Percentiles rank a stretch among this genome's conserved stretches.
Evolutionary conservation across 768 basidiomycete species (phyloP).

Genomic region (Heimioporus sp.): DNA sequence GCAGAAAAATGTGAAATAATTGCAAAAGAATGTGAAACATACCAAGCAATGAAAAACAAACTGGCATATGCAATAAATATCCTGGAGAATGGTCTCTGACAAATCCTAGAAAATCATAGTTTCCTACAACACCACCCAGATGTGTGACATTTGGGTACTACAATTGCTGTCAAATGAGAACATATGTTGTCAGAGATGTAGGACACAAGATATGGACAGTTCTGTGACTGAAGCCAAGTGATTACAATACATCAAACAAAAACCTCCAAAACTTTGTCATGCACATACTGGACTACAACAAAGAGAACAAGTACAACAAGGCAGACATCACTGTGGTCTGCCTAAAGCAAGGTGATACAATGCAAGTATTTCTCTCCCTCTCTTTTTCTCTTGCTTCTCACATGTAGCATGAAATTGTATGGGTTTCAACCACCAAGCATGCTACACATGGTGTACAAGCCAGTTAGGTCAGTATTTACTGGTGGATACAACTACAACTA

Average conservation of each 20-base stretch:
- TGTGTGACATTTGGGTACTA: neutral
- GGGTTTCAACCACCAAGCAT: slow-evolving; percentile 2
- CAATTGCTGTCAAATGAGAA: slow-evolving; percentile 1
- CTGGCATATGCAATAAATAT: too few species aligned
- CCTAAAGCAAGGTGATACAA: neutral
- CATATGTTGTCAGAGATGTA: neutral
- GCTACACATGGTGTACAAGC: neutral
- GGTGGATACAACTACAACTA: slow-evolving; percentile 2
- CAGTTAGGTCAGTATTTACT: neutral
- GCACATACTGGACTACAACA: too few species aligned
- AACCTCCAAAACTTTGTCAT: too few species aligned
- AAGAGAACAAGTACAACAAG: neutral
- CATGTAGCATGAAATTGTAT: too few species aligned
- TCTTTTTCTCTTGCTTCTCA: neutral
- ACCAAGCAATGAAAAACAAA: too few species aligned
- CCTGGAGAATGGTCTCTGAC: too few species aligned
- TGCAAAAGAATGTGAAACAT: too few species aligned
- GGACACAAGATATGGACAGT: neutral
- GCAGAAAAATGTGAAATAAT: too few species aligned
- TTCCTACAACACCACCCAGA: too few species aligned
- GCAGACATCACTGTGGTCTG: neutral
- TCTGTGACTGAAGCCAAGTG: neutral
- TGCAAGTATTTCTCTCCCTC: neutral
- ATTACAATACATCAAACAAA: neutral
- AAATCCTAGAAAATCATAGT: too few species aligned